Percentiles rank a stretch among this genome's conserved stretches.
phyloP scores from a whole-genome alignment of 371 early-diverging fungal species.

The Choanephora cucurbitarum region DNA sequence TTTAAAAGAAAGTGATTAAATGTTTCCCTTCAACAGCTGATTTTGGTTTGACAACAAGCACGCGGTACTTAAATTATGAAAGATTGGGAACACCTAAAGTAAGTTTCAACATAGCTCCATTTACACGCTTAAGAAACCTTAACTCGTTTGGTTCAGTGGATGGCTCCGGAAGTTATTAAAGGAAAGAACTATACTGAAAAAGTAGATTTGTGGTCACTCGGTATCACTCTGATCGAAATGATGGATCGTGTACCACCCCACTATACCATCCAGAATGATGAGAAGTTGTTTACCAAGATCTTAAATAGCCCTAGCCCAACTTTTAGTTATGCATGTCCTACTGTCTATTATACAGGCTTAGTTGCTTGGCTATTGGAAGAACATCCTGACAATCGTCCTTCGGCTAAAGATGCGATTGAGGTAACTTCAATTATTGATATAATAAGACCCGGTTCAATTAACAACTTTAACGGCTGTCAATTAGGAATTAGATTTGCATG shows the following conservation, averaged over 20 bases:
- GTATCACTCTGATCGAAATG: slow-evolving; percentile 56
- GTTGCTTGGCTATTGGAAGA: slow-evolving; percentile 55
- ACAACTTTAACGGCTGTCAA: background rate
- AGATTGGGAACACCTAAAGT: slow-evolving; percentile 53
- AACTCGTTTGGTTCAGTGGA: slow-evolving; percentile 30
- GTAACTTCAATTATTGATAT: slow-evolving; percentile 17
- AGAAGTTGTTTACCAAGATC: slow-evolving; percentile 37
- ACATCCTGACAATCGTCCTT: slow-evolving; percentile 37
- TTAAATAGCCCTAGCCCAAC: slow-evolving; percentile 47
- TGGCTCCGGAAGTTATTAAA: slow-evolving; percentile 55
- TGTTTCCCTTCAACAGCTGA: slow-evolving; percentile 48
- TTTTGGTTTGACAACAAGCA: slow-evolving; percentile 50
- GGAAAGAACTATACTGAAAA: slow-evolving; percentile 44
- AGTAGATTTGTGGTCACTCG: slow-evolving; percentile 52
- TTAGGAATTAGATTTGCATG: slow-evolving; percentile 46
- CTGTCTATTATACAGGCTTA: slow-evolving; percentile 46
- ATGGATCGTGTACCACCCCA: slow-evolving; percentile 59
- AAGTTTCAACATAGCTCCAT: too few species aligned
- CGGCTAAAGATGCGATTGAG: slow-evolving; percentile 41
- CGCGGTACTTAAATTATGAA: slow-evolving; percentile 35
- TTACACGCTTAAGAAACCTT: background rate
- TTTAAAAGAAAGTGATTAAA: too few species aligned
- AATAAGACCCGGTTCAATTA: background rate
- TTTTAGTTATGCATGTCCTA: slow-evolving; percentile 47
- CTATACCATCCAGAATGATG: slow-evolving; percentile 41